Evolutionary conservation across 306 rosid species (phyloP).

Genomic region (Malus sylvestris): DNA sequence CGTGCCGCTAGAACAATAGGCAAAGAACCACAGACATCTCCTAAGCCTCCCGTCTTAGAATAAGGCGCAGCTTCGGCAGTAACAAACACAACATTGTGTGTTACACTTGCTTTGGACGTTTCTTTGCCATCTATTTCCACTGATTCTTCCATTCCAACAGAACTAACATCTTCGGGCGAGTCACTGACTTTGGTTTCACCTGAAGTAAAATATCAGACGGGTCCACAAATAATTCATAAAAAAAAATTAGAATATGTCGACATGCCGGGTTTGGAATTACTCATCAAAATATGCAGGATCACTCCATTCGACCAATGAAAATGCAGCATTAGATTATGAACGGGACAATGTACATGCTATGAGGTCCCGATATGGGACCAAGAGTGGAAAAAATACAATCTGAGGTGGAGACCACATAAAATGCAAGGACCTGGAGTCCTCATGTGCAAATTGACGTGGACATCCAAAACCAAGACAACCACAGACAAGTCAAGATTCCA

Average conservation of each 20-base stretch:
- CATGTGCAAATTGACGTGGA: background rate
- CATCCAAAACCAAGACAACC: background rate
- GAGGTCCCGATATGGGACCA: slow-evolving; percentile 1
- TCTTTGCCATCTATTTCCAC: slow-evolving; percentile 24
- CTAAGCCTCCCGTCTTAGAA: slow-evolving; percentile 89
- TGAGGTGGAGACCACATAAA: background rate
- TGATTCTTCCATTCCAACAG: slow-evolving; percentile 6
- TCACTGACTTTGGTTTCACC: slow-evolving; percentile 20
- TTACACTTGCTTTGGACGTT: slow-evolving; percentile 24
- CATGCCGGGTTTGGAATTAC: background rate
- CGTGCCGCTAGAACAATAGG: slow-evolving; percentile 70
- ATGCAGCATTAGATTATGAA: background rate
- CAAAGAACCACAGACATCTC: slow-evolving; percentile 92
- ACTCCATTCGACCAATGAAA: background rate
- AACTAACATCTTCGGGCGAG: slow-evolving; percentile 7
- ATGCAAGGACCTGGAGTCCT: background rate
- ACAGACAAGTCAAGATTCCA: background rate
- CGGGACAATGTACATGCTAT: background rate
- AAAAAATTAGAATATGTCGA: background rate
- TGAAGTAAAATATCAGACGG: background rate
- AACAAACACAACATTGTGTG: slow-evolving; percentile 50
- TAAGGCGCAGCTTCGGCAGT: slow-evolving; percentile 82
- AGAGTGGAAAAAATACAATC: background rate
- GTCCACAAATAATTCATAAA: background rate
- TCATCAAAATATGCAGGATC: background rate